Base-by-base conservation (phyloP, 2,329 filamentous ascomycete species). In the Gnomoniopsis sp. region DNA sequence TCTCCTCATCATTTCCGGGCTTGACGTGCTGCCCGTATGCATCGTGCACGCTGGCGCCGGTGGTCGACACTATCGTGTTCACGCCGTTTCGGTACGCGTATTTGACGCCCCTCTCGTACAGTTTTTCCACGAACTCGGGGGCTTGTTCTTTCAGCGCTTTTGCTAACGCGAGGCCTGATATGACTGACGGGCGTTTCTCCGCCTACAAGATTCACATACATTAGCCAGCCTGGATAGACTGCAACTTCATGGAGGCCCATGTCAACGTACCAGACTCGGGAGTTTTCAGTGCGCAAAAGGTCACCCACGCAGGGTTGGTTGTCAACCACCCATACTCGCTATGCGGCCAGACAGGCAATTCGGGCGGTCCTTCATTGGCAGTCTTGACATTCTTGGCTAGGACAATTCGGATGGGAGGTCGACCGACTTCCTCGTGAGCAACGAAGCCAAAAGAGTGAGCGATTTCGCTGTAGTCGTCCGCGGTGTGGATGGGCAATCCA, bases 261-360 rank as follows among this genome's bases (percentile, higher is more conserved):
- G 19, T 19, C 44, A 10, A 2, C 33, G 6, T 60, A 68, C 64
- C 64, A 22, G 59, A 60, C 23, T 69, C 55, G 1, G 69, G 65
- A 2, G 61, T 43, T 2, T 61, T 46, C 23, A 72, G 48, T 6
- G 65, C 66, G 12, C 62, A 67, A 56, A 74, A 74, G 1, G 68
- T 71, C 4, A 74, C 22, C 72, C 70, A 75, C 2, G 70, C 65
- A 2, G 72, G 72, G 48, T 74, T 70, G 55, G 74, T 70, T 1
- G 67, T 73, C 2, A 70, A 72, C 71, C 70, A 73, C 1, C 72
- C 72, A 34, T 74, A 74, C 57, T 74, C 72, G 34, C 70, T 73
- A 22, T 73, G 72, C 4, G 72, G 72, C 71, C 70, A 75, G 23
- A 74, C 74, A 0, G 73, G 72, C n/a, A 75, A 62, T 19, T 72